A percentile compares a stretch with the other conserved stretches of the same genome.
These are phyloP conservation scores for Diutina rugosa DNA, from an alignment of 1,139 yeast species.

Conservation along the genomic window DNA sequence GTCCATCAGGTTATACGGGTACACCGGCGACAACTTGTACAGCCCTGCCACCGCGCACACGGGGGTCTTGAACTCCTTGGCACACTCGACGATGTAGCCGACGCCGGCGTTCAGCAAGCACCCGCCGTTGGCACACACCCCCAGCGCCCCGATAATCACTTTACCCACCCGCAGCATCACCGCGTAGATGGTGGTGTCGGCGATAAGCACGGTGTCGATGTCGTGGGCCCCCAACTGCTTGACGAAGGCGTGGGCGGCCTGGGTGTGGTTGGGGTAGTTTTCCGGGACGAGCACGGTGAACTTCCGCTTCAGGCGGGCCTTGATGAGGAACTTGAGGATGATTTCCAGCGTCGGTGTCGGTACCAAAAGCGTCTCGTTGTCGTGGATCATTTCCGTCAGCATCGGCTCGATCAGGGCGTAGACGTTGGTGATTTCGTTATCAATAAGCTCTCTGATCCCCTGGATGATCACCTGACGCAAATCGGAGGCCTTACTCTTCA, in stretches of 20 bases:
- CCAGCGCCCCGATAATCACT: constrained; percentile 81
- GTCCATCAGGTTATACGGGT: constrained; percentile 84
- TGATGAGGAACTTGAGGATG: constrained; percentile 71
- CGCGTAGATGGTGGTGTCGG: constrained; percentile 88
- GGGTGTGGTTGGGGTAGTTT: constrained; percentile 77
- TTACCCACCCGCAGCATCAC: constrained; percentile 97
- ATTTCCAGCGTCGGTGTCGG: constrained; percentile 92
- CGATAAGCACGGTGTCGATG: constrained; percentile 82
- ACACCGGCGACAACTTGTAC: constrained; percentile 83
- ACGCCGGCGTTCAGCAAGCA: constrained; percentile 85
- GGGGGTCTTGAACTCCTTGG: constrained; percentile 88
- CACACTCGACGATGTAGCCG: constrained; percentile 89
- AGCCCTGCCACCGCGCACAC: constrained; percentile 93
- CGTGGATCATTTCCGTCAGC: constrained; percentile 90
- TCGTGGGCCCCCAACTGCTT: constrained; percentile 70
- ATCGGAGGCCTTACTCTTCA: constrained; percentile 42
- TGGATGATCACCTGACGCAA: constrained; percentile 83
- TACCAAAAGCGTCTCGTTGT: constrained; percentile 79
- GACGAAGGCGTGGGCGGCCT: constrained; percentile 68
- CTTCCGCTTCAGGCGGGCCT: constrained; percentile 81
- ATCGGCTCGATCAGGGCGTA: constrained; percentile 85
- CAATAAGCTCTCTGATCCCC: constrained; percentile 86
- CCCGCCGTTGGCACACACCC: constrained; percentile 95
- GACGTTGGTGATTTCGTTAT: constrained; percentile 68
- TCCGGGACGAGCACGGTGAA: constrained; percentile 91